A percentile compares a stretch with the other conserved stretches of the same genome.
These are phyloP conservation scores for Paramecium caudatum DNA, from an alignment of 73 alveolate species.

Conservation along the genomic window DNA sequence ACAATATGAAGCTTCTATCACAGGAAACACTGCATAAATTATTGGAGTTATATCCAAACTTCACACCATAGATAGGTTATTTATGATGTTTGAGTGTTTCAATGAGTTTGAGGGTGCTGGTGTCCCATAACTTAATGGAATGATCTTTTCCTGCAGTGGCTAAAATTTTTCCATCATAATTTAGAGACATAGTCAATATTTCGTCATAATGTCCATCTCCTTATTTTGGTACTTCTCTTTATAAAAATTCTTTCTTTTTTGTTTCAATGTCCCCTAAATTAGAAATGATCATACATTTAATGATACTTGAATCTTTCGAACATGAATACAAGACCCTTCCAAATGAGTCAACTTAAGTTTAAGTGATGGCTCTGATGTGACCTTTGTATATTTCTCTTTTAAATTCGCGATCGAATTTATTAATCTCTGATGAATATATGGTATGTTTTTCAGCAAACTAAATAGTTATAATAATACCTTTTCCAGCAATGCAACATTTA, in stretches of 20 bases:
- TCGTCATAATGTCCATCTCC: constrained; percentile 44
- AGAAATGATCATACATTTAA: constrained; percentile 53
- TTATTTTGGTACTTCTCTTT: constrained; percentile 50
- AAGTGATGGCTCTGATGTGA: constrained; percentile 71
- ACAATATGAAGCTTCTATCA: constrained; percentile 69
- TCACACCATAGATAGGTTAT: constrained; percentile 67
- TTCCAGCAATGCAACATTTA: constrained; percentile 53
- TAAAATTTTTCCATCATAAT: constrained; percentile 66
- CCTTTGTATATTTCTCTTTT: constrained; percentile 69
- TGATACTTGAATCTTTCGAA: constrained; percentile 73
- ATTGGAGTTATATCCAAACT: constrained; percentile 73
- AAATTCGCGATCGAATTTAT: constrained; percentile 44
- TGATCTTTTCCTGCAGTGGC: constrained; percentile 75
- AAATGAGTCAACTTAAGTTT: constrained; percentile 56
- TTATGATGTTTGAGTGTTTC: constrained; percentile 73
- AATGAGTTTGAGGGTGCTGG: constrained; percentile 29
- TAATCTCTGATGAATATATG: not conserved
- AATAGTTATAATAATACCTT: not conserved
- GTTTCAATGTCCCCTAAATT: constrained; percentile 56
- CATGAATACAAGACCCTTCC: constrained; percentile 63
- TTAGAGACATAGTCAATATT: constrained; percentile 37
- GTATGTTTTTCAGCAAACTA: constrained; percentile 75
- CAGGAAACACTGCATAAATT: constrained; percentile 58
- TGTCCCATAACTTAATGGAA: constrained; percentile 77
- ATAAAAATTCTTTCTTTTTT: constrained; percentile 54